Evolutionary conservation across 2,329 filamentous ascomycete genomes (phyloP).

Genomic region (Cladophialophora yegresii): DNA sequence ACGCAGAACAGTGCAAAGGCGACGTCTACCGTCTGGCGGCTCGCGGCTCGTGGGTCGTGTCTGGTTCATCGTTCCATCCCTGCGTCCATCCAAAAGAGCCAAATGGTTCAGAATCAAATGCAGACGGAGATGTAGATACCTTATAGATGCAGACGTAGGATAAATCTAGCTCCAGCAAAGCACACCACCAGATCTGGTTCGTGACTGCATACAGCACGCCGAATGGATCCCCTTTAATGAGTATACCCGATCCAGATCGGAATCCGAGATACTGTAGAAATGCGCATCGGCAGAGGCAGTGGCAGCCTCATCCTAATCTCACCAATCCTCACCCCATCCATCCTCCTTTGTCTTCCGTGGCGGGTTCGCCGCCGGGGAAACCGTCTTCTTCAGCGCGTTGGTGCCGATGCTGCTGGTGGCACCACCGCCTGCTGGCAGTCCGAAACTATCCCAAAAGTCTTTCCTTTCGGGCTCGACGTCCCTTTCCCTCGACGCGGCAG

Average conservation of each 20-base stretch:
- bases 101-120: not conserved
- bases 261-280: no score
- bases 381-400: conserved; percentile 61
- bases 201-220: not conserved
- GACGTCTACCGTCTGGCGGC: not conserved
- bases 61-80: not conserved
- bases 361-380: conserved; percentile 34
- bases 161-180: no score
- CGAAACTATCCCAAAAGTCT: conserved; percentile 90
- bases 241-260: not conserved
- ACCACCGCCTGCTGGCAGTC: conserved; percentile 13
- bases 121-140: not conserved
- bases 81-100: not conserved
- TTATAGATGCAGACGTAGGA: not conserved
- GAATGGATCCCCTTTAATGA: not conserved
- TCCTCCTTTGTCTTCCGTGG: conserved; percentile 54
- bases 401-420: conserved; percentile 58
- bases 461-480: conserved; percentile 65
- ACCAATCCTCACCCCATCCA: conserved; percentile 59
- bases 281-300: no score
- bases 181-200: not conserved
- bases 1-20: not conserved
- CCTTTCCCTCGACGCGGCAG: conserved; percentile 41
- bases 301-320: no score
- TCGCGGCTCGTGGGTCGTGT: not conserved